Conservation (phyloP, 176 grass and related monocot genomes). For the Oryza brachyantha region DNA sequence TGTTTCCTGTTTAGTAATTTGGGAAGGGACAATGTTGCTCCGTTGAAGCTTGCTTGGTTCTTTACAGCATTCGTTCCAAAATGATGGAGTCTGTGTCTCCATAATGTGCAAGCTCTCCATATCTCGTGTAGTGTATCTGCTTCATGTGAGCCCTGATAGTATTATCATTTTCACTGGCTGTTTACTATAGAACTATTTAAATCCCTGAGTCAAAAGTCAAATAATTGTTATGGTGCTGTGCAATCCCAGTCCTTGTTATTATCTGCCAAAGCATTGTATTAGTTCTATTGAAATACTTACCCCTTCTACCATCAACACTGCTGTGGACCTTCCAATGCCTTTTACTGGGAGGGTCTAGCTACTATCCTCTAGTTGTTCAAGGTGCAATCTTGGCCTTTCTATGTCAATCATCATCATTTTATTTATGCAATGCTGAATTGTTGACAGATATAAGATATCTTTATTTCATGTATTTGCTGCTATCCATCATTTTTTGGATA, state of each 20-base stretch:
- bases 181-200: background rate
- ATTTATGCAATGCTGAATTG: conserved; percentile 12
- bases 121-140: background rate
- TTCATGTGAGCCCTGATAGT: conserved; percentile 15
- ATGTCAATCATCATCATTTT: conserved; percentile 19
- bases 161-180: background rate
- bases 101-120: background rate
- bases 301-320: background rate
- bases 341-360: background rate
- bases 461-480: conserved; percentile 12
- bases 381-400: background rate
- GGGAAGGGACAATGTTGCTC: conserved; percentile 2
- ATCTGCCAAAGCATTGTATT: background rate
- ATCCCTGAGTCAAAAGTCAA: conserved; percentile 13
- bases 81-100: background rate
- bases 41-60: conserved; percentile 16
- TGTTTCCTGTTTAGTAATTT: conserved; percentile 22
- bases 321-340: background rate
- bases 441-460: background rate
- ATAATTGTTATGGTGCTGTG: background rate
- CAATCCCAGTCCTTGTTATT: background rate
- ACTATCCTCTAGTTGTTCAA: conserved; percentile 10
- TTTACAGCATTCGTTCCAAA: conserved; percentile 10
- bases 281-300: conserved; percentile 2
- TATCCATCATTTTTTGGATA: conserved; percentile 6